Conservation (phyloP, 768 basidiomycete species). For the Agrocybe praecox region DNA sequence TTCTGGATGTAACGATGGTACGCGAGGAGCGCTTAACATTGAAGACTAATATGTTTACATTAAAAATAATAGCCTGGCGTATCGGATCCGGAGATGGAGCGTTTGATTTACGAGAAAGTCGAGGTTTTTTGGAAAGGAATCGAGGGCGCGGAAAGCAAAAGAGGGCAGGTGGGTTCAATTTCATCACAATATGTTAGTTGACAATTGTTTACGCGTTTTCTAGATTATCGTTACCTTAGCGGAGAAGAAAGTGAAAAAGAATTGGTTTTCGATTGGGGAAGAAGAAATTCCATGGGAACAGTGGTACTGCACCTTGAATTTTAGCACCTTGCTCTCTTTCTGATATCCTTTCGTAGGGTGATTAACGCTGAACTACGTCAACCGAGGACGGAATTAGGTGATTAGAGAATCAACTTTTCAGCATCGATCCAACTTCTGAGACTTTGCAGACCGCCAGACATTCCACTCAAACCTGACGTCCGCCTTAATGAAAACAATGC, state of each 20-base stretch:
- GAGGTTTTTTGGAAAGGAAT: slow-evolving; percentile 79
- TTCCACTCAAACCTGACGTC: slow-evolving; percentile 61
- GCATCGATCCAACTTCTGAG: background rate
- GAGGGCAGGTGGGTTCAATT: slow-evolving; percentile 59
- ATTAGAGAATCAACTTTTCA: background rate
- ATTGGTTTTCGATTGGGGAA: slow-evolving; percentile 78
- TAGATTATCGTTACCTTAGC: slow-evolving; percentile 78
- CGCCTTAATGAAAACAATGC: slow-evolving; percentile 65
- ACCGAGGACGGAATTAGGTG: slow-evolving; percentile 66
- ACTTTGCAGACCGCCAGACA: slow-evolving; percentile 40
- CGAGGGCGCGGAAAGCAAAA: slow-evolving; percentile 61
- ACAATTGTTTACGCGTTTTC: background rate
- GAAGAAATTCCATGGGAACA: slow-evolving; percentile 90
- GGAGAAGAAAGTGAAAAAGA: slow-evolving; percentile 75
- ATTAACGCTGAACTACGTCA: slow-evolving; percentile 82
- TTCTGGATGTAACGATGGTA: slow-evolving; percentile 86
- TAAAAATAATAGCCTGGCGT: slow-evolving; percentile 64
- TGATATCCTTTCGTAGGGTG: slow-evolving; percentile 47
- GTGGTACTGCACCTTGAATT: slow-evolving; percentile 48
- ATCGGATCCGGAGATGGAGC: slow-evolving; percentile 70
- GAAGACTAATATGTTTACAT: background rate
- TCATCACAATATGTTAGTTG: background rate
- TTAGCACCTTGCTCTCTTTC: background rate
- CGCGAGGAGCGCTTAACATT: slow-evolving; percentile 15
- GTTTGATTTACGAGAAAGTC: slow-evolving; percentile 74